phyloP scores from a whole-genome alignment of 2,329 filamentous ascomycete genomes.

The Venturia asperata region DNA sequence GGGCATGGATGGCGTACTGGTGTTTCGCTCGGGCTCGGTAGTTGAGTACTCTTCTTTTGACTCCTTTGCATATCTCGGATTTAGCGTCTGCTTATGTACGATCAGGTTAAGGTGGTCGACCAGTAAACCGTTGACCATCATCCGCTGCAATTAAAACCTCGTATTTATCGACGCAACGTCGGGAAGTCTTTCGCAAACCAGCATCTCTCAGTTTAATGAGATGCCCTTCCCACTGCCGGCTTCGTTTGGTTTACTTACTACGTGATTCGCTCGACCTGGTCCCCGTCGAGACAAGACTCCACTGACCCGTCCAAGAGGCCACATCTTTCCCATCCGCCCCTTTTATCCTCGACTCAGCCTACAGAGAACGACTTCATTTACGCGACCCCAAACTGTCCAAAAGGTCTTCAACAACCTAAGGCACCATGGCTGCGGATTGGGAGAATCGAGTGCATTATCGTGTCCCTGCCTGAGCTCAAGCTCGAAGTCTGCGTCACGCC shows the following conservation, averaged over 20 bases:
- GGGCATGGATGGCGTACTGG: not conserved
- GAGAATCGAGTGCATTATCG: not conserved
- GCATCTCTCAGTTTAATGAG: not conserved
- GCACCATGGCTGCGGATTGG: slow-evolving; percentile 12
- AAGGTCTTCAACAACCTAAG: not conserved
- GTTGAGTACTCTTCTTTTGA: not conserved
- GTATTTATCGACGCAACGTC: not conserved
- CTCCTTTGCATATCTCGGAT: not conserved
- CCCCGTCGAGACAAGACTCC: not conserved
- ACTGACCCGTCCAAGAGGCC: no score
- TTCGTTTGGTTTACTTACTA: not conserved
- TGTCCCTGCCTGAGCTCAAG: not conserved
- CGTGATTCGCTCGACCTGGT: not conserved
- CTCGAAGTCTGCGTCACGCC: slow-evolving; percentile 11
- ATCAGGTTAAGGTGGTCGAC: not conserved
- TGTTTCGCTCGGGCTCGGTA: not conserved
- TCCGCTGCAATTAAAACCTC: not conserved
- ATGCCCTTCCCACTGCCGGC: not conserved
- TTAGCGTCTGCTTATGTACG: not conserved
- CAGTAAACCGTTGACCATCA: no score
- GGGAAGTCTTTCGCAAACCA: not conserved
- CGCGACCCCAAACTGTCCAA: not conserved
- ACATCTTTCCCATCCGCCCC: no score
- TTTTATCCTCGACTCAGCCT: no score
- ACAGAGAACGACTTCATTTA: no score